A percentile compares a stretch with the other conserved stretches of the same genome.
phyloP scores from a whole-genome alignment of 352 stramenopile genomes.

The Chrysophaeum taylorii region DNA sequence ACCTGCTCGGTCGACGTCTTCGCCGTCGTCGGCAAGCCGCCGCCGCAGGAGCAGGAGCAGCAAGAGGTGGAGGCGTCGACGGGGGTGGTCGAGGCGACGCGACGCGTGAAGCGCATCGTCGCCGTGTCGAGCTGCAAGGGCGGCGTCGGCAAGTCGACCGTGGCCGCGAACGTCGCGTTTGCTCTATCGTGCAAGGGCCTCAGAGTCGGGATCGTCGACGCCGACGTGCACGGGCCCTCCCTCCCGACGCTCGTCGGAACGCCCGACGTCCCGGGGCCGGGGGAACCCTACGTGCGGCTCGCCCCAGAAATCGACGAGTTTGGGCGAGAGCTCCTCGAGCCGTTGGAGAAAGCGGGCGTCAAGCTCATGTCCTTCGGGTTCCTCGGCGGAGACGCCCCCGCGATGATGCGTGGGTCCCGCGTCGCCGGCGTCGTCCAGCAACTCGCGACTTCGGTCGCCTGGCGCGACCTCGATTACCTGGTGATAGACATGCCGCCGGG shows the following conservation, averaged over 20 bases:
- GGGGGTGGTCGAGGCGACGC: slow-evolving; percentile 13
- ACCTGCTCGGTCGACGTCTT: neutral
- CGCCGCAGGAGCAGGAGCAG: neutral
- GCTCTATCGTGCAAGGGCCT: slow-evolving; percentile 65
- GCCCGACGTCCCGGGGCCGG: no score
- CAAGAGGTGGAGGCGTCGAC: neutral
- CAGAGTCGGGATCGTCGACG: slow-evolving; percentile 88
- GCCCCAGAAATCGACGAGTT: slow-evolving; percentile 35
- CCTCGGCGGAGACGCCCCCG: slow-evolving; percentile 34
- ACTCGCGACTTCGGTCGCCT: slow-evolving; percentile 34
- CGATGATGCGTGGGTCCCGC: neutral
- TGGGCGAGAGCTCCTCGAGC: slow-evolving; percentile 41
- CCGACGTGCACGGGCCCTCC: slow-evolving; percentile 96
- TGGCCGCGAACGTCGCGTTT: slow-evolving; percentile 94
- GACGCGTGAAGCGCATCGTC: slow-evolving; percentile 37
- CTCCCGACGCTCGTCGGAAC: slow-evolving; percentile 81
- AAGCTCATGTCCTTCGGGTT: slow-evolving; percentile 66
- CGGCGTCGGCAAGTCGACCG: slow-evolving; percentile 95
- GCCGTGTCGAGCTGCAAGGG: slow-evolving; percentile 78
- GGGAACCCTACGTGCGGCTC: slow-evolving; percentile 41
- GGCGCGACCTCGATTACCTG: slow-evolving; percentile 97
- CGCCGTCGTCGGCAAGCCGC: neutral
- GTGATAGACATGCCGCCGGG: slow-evolving; percentile 94
- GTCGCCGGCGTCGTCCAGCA: slow-evolving; percentile 11
- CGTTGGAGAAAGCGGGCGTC: slow-evolving; percentile 55